Evolutionary conservation across 2,329 filamentous ascomycete genomes (phyloP), one percentile per base, ranked within the genome.

Genomic region (Exutisphaerella laricina): DNA sequence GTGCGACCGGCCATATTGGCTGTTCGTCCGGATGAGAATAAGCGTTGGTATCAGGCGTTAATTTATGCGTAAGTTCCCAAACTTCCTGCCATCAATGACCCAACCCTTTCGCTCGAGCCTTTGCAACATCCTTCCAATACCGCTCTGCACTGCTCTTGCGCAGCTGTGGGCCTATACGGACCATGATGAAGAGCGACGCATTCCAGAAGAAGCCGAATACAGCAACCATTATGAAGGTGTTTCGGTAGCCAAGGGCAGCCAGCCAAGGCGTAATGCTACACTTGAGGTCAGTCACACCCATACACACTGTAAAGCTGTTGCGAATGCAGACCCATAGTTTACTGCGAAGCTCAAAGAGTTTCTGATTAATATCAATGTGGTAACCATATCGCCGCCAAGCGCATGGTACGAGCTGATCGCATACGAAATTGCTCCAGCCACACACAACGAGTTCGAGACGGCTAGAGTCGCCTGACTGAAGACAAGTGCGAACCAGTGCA

Each of bases 401-500:
- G 67, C 67, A 38, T 66, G 67, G 53, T 70, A 70, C 41, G 60
- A 66, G 34, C 68, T 67, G 35, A 70, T 63, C 4, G 66, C 64
- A 43, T 70, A 70, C 2, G 65, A 61, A 16, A 69, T 57, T 7
- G 58, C 59, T 12, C 69, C 65, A 56, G 61, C 56, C 6, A 63
- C 63, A 34, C 65, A 59, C 17, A 73, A 59, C 2, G 64, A 62
- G 38, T 69, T 72, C 10, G 66, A 66, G 38, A 64, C 49, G 1
- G 66, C 69, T 14, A 74, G 63, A 9, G 70, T 58, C n/a, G 66
- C 68, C 62, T 73, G 72, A 2, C 68, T 45, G 21, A 58, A 22
- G 2, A 75, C 58, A 2, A 73, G 55, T 1, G 70, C 73, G 29
- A 74, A 65, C 69, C 69, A 72, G 38, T 74, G 72, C 10, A 74